Conservation (phyloP, 768 basidiomycete genomes). For the Psilocybe cubensis region DNA sequence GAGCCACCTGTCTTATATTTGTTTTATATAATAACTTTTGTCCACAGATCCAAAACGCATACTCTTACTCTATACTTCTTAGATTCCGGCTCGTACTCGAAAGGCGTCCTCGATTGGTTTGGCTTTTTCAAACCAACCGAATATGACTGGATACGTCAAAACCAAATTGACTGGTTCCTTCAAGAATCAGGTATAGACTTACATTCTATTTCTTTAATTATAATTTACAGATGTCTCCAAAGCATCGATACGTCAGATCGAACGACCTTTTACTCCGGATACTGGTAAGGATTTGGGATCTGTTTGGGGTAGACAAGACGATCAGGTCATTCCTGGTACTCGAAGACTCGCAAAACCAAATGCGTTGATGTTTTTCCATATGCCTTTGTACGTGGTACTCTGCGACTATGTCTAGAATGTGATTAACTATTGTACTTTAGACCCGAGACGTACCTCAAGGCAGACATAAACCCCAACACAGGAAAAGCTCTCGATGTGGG, state of each 20-base stretch:
- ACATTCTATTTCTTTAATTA: background rate
- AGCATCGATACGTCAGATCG: conserved; percentile 70
- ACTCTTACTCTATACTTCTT: conserved; percentile 91
- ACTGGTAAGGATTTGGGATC: conserved; percentile 68
- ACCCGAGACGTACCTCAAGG: conserved; percentile 71
- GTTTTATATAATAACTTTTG: background rate
- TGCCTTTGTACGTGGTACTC: conserved; percentile 68
- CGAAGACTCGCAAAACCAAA: conserved; percentile 85
- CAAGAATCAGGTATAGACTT: conserved; percentile 66
- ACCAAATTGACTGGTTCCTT: conserved; percentile 91
- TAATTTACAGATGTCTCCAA: background rate
- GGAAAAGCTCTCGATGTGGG: conserved; percentile 75
- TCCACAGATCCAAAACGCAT: conserved; percentile 78
- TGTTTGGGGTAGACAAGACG: conserved; percentile 64
- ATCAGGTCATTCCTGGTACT: conserved; percentile 58
- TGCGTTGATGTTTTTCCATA: conserved; percentile 97
- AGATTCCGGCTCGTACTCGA: conserved; percentile 82
- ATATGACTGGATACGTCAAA: conserved; percentile 85
- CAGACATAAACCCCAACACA: conserved; percentile 67
- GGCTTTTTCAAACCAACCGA: conserved; percentile 69
- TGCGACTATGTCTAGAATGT: background rate
- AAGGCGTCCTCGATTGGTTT: conserved; percentile 60
- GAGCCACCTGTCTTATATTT: conserved; percentile 33
- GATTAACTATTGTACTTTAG: conserved; percentile 37
- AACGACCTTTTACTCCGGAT: conserved; percentile 85